These are phyloP conservation scores for Plasmodium yoelii DNA, from an alignment of 169 alveolate species.

Conservation along the genomic window DNA sequence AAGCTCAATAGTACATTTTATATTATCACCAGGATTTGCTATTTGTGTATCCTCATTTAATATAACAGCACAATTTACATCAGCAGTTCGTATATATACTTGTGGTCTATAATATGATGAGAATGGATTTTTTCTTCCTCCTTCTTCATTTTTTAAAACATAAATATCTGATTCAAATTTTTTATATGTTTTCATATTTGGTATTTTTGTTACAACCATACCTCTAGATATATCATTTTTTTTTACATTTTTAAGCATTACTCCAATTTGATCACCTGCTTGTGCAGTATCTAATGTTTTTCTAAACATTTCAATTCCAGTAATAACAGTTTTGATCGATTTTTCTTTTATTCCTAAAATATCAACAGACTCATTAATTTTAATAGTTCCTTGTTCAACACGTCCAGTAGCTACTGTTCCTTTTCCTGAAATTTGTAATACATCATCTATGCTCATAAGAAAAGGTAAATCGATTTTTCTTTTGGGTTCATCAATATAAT, in stretches of 20 bases:
- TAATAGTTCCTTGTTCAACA: conserved; percentile 94
- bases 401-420: conserved; percentile 96
- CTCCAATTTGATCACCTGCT: conserved; percentile 97
- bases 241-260: conserved; percentile 91
- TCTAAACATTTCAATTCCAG: conserved; percentile 94
- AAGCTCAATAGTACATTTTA: conserved; percentile 86
- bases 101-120: conserved; percentile 95
- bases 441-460: conserved; percentile 91
- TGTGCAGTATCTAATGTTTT: conserved; percentile 93
- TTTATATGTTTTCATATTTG: conserved; percentile 87
- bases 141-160: conserved; percentile 95
- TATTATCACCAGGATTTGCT: conserved; percentile 85
- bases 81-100: conserved; percentile 96
- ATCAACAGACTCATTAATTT: conserved; percentile 93
- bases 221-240: conserved; percentile 93
- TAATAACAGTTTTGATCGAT: conserved; percentile 84
- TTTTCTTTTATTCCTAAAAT: conserved; percentile 91
- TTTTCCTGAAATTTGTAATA: conserved; percentile 92
- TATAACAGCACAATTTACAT: conserved; percentile 91
- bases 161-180: conserved; percentile 93
- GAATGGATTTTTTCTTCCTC: conserved; percentile 96
- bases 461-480: conserved; percentile 92
- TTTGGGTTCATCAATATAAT: conserved; percentile 87
- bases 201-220: conserved; percentile 90
- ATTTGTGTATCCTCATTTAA: conserved; percentile 88